These are phyloP conservation scores for Funneliformis geosporum DNA, from an alignment of 192 early-diverging fungal species.

Conservation along the genomic window DNA sequence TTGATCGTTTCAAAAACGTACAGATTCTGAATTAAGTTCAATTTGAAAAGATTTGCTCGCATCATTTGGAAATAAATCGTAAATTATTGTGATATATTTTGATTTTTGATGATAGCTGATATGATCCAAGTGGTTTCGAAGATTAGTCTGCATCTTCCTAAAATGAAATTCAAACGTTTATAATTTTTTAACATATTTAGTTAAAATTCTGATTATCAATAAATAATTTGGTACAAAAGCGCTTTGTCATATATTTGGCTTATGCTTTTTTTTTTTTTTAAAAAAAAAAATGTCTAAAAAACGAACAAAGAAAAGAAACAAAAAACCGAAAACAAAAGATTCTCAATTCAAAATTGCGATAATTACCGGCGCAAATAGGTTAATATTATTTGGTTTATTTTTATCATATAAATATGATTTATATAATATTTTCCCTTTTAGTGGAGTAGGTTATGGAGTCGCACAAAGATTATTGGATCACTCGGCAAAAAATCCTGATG, in stretches of 20 bases:
- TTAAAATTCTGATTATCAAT: too few relatives aligned
- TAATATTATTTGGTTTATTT: background rate
- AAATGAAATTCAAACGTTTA: background rate
- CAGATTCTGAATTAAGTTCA: background rate
- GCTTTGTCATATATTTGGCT: too few relatives aligned
- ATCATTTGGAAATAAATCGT: background rate
- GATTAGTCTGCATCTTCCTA: background rate
- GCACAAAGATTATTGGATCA: constrained; percentile 49
- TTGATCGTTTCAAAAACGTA: background rate
- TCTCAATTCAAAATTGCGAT: background rate
- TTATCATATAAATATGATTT: background rate
- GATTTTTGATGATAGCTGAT: background rate
- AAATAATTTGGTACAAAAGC: too few relatives aligned
- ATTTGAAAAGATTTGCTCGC: background rate
- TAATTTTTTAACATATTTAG: too few relatives aligned
- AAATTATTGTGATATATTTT: background rate
- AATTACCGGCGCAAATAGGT: constrained; percentile 31
- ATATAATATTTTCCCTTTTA: constrained; percentile 6
- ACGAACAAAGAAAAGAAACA: background rate
- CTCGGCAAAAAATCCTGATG: constrained; percentile 21
- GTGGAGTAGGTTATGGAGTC: constrained; percentile 57
- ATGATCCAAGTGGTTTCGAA: background rate
- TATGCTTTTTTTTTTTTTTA: too few relatives aligned
- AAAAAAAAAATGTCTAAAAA: background rate
- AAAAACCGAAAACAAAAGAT: background rate